These are phyloP conservation scores for Barnettozyma pratensis DNA, from an alignment of 805 yeast species.

Conservation along the genomic window DNA sequence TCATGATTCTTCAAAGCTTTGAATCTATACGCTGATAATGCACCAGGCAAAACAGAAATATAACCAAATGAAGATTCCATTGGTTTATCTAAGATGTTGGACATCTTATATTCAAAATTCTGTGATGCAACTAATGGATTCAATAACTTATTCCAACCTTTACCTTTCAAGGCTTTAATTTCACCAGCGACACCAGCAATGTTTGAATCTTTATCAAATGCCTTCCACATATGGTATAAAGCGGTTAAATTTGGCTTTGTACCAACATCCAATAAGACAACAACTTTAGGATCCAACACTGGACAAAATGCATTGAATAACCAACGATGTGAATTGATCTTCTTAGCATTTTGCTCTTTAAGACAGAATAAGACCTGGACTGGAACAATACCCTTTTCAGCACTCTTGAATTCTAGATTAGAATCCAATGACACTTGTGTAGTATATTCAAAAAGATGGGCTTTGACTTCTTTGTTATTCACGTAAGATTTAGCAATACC, in stretches of 20 bases:
- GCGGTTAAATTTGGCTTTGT: constrained; percentile 90
- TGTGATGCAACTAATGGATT: constrained; percentile 96
- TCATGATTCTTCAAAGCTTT: constrained; percentile 79
- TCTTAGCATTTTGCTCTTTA: constrained; percentile 88
- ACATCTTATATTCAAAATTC: constrained; percentile 93
- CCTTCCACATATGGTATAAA: constrained; percentile 93
- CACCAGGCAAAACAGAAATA: constrained; percentile 92
- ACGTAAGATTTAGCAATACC: constrained; percentile 95
- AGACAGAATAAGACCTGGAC: constrained; percentile 90
- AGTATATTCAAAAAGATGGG: constrained; percentile 93
- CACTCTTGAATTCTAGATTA: constrained; percentile 83
- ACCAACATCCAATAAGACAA: constrained; percentile 92
- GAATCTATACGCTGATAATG: constrained; percentile 89
- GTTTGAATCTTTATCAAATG: constrained; percentile 91
- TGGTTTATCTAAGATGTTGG: constrained; percentile 94
- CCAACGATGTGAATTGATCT: constrained; percentile 98
- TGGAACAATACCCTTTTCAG: constrained; percentile 86
- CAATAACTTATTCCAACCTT: constrained; percentile 69
- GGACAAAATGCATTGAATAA: constrained; percentile 94
- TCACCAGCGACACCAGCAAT: constrained; percentile 99
- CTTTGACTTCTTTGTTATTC: constrained; percentile 84
- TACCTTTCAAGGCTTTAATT: constrained; percentile 92
- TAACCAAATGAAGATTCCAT: constrained; percentile 90
- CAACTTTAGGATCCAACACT: constrained; percentile 83
- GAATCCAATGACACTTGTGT: constrained; percentile 92